Percentiles rank a stretch among this genome's conserved stretches.
Conservation (phyloP, 805 yeast genomes). For the Nakazawaea sp. region DNA sequence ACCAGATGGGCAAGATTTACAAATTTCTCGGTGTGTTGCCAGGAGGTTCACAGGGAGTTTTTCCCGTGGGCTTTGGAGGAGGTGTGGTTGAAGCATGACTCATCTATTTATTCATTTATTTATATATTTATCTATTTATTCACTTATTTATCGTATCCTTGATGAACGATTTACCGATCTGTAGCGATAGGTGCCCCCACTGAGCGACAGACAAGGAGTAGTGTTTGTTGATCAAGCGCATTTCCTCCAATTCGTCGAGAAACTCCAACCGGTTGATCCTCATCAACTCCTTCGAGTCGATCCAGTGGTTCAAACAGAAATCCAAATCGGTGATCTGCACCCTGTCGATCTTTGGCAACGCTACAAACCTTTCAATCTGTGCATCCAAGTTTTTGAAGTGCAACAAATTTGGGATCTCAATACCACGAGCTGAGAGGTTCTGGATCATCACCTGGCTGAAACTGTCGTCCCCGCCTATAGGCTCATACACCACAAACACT, state of each 20-base stretch:
- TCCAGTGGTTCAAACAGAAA: constrained; percentile 34
- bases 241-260: constrained; percentile 72
- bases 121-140: constrained; percentile 1
- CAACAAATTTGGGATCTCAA: constrained; percentile 50
- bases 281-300: constrained; percentile 28
- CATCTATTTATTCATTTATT: constrained; percentile 1
- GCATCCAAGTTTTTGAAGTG: constrained; percentile 39
- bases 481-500: constrained; percentile 55
- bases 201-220: constrained; percentile 36
- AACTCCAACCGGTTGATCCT: constrained; percentile 52
- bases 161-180: background rate
- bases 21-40: constrained; percentile 65
- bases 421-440: constrained; percentile 55
- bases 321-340: constrained; percentile 40
- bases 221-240: constrained; percentile 53
- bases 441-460: constrained; percentile 66
- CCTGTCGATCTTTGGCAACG: constrained; percentile 13
- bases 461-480: constrained; percentile 51
- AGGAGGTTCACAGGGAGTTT: constrained; percentile 20
- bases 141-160: background rate
- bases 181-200: constrained; percentile 16
- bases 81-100: constrained; percentile 7
- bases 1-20: constrained; percentile 71
- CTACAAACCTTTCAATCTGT: constrained; percentile 30
- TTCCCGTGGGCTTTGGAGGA: constrained; percentile 54